These are phyloP conservation scores for Gaultheria prostrata DNA, from an alignment of 148 eudicot genomes.

Conservation along the genomic window DNA sequence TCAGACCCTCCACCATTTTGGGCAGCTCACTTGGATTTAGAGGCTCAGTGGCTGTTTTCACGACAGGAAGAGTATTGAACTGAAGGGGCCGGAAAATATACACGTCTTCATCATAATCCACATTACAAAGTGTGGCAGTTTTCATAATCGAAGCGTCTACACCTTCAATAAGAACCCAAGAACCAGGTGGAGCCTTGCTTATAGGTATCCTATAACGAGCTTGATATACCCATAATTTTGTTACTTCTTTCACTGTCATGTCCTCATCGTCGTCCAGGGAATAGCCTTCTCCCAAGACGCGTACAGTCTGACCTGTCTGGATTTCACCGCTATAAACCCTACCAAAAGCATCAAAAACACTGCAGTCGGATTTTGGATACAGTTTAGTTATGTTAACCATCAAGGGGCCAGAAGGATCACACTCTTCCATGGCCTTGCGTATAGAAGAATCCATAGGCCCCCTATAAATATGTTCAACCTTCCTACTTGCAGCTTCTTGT, in stretches of 20 bases:
- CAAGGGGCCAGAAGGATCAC: conserved; percentile 85
- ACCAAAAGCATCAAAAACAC: conserved; percentile 99
- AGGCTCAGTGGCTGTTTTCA: conserved; percentile 99
- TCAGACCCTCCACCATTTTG: conserved; percentile 98
- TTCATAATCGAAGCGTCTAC: conserved; percentile 99
- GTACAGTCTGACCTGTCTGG: conserved; percentile 86
- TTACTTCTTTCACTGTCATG: conserved; percentile 95
- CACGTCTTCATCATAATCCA: conserved; percentile 73
- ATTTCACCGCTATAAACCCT: conserved; percentile 94
- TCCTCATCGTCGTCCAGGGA: conserved; percentile 99
- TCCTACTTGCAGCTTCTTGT: conserved; percentile 71
- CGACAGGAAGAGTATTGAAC: conserved; percentile 97
- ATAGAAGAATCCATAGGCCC: conserved; percentile 76
- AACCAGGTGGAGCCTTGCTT: conserved; percentile 95
- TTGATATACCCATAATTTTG: conserved; percentile 97
- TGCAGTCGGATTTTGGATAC: conserved; percentile 96
- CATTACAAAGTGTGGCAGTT: conserved; percentile 89
- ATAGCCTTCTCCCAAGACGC: conserved; percentile 98
- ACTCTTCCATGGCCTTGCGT: conserved; percentile 76
- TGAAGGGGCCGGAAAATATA: conserved; percentile 91
- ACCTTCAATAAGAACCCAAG: conserved; percentile 99
- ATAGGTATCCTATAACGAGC: conserved; percentile 96
- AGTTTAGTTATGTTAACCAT: conserved; percentile 94
- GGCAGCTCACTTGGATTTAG: conserved; percentile 98
- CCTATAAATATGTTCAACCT: conserved; percentile 86